Percentiles rank a stretch among this genome's conserved stretches.
phyloP scores from a whole-genome alignment of 2,329 filamentous ascomycete genomes.

The Nothomitra cinnamomea region DNA sequence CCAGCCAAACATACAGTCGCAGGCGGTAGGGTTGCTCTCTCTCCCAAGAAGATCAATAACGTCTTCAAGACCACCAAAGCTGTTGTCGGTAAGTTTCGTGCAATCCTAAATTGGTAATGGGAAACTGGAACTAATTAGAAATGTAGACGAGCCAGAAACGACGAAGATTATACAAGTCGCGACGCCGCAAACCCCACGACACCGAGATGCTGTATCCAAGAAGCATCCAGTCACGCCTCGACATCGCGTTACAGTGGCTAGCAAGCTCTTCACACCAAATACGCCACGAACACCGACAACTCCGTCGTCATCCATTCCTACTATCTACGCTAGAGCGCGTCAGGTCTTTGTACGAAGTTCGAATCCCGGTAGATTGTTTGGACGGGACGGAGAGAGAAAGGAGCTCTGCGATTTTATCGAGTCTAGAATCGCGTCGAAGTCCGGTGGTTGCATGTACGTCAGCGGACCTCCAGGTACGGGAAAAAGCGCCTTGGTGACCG shows the following conservation, averaged over 20 bases:
- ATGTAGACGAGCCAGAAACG: constrained; percentile 25
- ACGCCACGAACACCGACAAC: constrained; percentile 62
- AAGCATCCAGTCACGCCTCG: constrained; percentile 61
- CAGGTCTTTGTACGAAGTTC: constrained; percentile 73
- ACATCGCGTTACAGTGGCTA: constrained; percentile 63
- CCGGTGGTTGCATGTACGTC: constrained; percentile 76
- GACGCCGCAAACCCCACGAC: constrained; percentile 55
- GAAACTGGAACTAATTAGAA: background rate
- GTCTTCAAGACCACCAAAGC: constrained; percentile 25
- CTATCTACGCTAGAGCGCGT: constrained; percentile 72
- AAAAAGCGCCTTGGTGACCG: constrained; percentile 83
- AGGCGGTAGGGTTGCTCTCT: constrained; percentile 25
- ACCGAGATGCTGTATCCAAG: constrained; percentile 59
- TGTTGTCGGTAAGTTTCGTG: constrained; percentile 18
- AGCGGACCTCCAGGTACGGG: constrained; percentile 92
- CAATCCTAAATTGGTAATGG: constrained; percentile 3
- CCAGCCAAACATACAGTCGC: constrained; percentile 19
- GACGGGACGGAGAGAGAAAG: constrained; percentile 50
- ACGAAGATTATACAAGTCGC: constrained; percentile 17
- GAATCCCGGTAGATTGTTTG: constrained; percentile 57
- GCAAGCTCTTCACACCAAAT: constrained; percentile 57
- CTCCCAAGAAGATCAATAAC: constrained; percentile 29
- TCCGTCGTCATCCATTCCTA: constrained; percentile 46
- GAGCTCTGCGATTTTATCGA: constrained; percentile 55
- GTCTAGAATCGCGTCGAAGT: constrained; percentile 39